Percentiles rank a stretch among this genome's conserved stretches.
phyloP scores from a whole-genome alignment of 164 flowering plant genomes.

The Malania oleifera region DNA sequence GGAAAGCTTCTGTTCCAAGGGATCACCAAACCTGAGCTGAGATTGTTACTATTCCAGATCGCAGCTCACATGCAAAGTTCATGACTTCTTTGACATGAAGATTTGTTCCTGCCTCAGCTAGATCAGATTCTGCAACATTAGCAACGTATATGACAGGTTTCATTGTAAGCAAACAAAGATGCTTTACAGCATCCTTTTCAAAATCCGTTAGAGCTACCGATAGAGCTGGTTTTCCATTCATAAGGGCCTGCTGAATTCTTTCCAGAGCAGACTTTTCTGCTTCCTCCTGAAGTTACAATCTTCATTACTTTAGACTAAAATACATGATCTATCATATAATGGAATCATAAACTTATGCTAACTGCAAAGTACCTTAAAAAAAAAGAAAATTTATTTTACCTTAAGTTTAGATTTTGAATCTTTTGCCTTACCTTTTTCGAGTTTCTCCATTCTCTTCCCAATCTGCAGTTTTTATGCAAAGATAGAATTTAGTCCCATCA shows the following conservation, averaged over 20 bases:
- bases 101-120: conserved; percentile 66
- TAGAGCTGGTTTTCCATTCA: conserved; percentile 98
- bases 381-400: conserved; percentile 32
- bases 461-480: conserved; percentile 67
- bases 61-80: conserved; percentile 62
- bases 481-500: conserved; percentile 31
- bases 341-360: not conserved
- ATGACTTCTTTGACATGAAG: conserved; percentile 66
- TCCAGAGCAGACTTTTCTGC: conserved; percentile 86
- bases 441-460: conserved; percentile 90
- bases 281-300: conserved; percentile 60
- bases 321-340: not conserved
- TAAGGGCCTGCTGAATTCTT: conserved; percentile 64
- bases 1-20: not conserved
- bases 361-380: not conserved
- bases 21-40: conserved; percentile 76
- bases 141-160: conserved; percentile 89
- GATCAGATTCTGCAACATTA: conserved; percentile 93
- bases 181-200: conserved; percentile 75
- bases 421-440: conserved; percentile 76
- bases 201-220: conserved; percentile 68
- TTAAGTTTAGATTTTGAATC: conserved; percentile 78
- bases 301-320: not conserved
- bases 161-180: conserved; percentile 95
- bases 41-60: conserved; percentile 73